Percentiles rank a stretch among this genome's conserved stretches.
phyloP scores from a whole-genome alignment of 352 stramenopile species.

The Plasmopara halstedii region DNA sequence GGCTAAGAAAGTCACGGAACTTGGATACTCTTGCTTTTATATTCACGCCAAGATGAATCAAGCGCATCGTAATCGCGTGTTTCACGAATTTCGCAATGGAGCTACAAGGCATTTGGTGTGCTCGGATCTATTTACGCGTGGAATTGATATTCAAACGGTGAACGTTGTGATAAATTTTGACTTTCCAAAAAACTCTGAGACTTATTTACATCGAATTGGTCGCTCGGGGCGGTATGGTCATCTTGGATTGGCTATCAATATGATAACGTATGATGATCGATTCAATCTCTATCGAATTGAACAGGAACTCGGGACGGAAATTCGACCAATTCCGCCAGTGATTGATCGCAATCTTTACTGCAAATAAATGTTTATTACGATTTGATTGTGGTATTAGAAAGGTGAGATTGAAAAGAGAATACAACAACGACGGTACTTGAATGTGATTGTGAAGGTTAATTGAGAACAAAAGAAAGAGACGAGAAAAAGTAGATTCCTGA shows the following conservation, averaged over 20 bases:
- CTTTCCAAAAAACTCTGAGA: conserved; percentile 99
- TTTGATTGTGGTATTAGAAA: conserved; percentile 1
- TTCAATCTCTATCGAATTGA: conserved; percentile 98
- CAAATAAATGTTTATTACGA: conserved; percentile 42
- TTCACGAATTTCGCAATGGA: conserved; percentile 99
- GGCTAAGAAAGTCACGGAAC: conserved; percentile 99
- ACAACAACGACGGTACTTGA: conserved; percentile 4
- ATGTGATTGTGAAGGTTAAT: conserved; percentile 16
- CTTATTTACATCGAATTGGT: conserved; percentile 99
- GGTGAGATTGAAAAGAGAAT: neutral
- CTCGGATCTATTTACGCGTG: conserved; percentile 98
- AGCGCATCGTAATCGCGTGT: conserved; percentile 98
- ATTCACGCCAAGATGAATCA: conserved; percentile 99
- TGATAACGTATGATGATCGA: conserved; percentile 99
- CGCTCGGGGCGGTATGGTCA: conserved; percentile 98
- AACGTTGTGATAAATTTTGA: conserved; percentile 99
- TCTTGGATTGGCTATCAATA: conserved; percentile 98
- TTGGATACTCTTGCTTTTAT: conserved; percentile 99
- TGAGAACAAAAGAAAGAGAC: conserved; percentile 1
- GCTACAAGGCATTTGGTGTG: conserved; percentile 96
- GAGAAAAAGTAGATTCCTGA: neutral
- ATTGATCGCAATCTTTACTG: conserved; percentile 99
- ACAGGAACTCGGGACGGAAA: conserved; percentile 98
- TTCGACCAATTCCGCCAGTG: conserved; percentile 95
- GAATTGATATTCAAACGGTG: conserved; percentile 99